Evolutionary conservation across 2,329 filamentous ascomycete species (phyloP), one percentile per base, ranked within the genome.

Genomic region (Zymoseptoria passerinii): DNA sequence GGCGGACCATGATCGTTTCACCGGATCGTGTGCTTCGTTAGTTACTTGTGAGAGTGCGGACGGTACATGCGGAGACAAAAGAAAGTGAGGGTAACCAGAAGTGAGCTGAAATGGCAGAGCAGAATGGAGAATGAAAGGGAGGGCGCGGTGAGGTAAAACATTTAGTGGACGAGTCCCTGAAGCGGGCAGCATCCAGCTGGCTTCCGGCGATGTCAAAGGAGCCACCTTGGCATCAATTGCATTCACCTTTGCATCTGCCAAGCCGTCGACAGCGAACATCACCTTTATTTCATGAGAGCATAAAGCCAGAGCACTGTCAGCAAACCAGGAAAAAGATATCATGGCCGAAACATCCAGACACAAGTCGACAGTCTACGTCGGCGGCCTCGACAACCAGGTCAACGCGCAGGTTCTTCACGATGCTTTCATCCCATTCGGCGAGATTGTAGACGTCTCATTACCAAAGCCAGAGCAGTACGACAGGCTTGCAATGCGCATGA

Each of bases 351-450:
- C 86, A 55, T 79, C 88, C 54, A 86, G 92, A 76, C 63, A 63
- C 49, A 96, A 96, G 76, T 85, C 89, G 51, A 99, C 94, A 9
- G 82, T 99, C 62, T 95, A 95, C 72, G 89, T 99, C 54, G 92
- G 92, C 63, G 92, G 92, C 29, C 83, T 99, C 54, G 86, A 94
- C 65, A 84, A 87, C 62, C 81, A 85, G 54, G 91, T 95, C 59
- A 92, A 87, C 10, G 78, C 80, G 44, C 82, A 84, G 61, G 89
- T 87, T 61, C 80, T 99, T 52, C 87, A 91, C 68, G 90, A 95
- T 69, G 92, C 92, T 57, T 99, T 99, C 76, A 83, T 99, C 58
- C 94, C 95, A 0, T 99, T 99, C 73, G 94, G 95, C 70, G 92
- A 96, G 73, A 92, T 99, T 62, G 85, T 89, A 65, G 91, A 96